Percentiles rank a stretch among this genome's conserved stretches.
These are phyloP conservation scores for Brasenia schreberi DNA, from an alignment of 164 flowering plant species.

Conservation along the genomic window DNA sequence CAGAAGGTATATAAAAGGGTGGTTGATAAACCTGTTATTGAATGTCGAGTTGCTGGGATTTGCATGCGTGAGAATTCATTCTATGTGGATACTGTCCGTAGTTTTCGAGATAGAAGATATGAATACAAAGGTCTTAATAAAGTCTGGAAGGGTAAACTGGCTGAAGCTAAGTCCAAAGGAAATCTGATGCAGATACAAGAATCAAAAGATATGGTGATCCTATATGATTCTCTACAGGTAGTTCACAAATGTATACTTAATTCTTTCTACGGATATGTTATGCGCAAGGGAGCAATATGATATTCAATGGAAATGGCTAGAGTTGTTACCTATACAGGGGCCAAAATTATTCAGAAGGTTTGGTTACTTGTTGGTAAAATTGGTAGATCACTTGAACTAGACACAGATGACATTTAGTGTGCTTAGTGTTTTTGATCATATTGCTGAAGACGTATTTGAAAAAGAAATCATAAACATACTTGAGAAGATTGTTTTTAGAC, in stretches of 20 bases:
- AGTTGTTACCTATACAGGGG: conserved; percentile 96
- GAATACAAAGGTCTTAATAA: conserved; percentile 97
- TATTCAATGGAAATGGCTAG: conserved; percentile 99
- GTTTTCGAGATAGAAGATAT: conserved; percentile 97
- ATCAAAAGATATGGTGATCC: conserved; percentile 98
- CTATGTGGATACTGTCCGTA: conserved; percentile 95
- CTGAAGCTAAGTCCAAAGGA: conserved; percentile 84
- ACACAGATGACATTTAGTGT: conserved; percentile 99
- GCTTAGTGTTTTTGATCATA: too few species aligned
- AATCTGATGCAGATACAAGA: conserved; percentile 87
- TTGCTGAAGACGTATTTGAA: too few species aligned
- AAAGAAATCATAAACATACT: too few species aligned
- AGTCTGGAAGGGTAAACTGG: conserved; percentile 89
- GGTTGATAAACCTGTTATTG: conserved; percentile 83
- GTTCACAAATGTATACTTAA: conserved; percentile 98
- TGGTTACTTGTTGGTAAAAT: conserved; percentile 82
- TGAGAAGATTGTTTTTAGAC: too few species aligned
- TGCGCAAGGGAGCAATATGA: conserved; percentile 99
- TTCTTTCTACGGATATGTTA: conserved; percentile 98
- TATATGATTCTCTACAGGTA: conserved; percentile 92
- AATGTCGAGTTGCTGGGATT: conserved; percentile 90
- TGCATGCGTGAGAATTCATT: conserved; percentile 98
- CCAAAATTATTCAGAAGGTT: conserved; percentile 99
- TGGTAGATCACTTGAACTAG: conserved; percentile 92
- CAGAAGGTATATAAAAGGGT: conserved; percentile 96